Percentiles rank a stretch among this genome's conserved stretches.
Evolutionary conservation across 257 asterid genomes (phyloP).

Genomic region (Solanum clarkiae): DNA sequence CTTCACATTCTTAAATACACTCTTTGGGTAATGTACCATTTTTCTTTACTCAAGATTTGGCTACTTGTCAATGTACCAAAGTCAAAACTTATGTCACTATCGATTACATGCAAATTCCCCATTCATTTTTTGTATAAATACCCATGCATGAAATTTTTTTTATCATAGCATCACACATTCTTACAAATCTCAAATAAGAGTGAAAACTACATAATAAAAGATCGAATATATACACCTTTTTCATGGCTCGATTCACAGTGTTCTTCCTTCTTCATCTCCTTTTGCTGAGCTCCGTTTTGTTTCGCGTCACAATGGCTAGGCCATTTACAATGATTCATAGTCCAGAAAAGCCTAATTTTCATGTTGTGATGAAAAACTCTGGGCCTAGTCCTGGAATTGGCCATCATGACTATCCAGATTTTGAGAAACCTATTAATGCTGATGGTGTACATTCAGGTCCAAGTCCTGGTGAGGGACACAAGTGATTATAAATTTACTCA

Average conservation of each 20-base stretch:
- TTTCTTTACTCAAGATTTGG: not conserved
- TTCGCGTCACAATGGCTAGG: not conserved
- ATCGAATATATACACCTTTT: not conserved
- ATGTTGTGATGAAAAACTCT: not conserved
- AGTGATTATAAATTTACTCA: not conserved
- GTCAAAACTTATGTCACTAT: not conserved
- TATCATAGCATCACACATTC: not conserved
- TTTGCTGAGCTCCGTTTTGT: not conserved
- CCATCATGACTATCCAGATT: not conserved
- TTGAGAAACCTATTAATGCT: not conserved
- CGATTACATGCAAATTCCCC: not conserved
- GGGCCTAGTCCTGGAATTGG: slow-evolving; percentile 17
- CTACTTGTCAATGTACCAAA: not conserved
- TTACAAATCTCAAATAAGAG: not conserved
- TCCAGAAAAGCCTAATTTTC: not conserved
- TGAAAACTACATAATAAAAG: not conserved
- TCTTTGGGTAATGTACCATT: not conserved
- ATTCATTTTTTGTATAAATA: not conserved
- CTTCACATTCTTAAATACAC: slow-evolving; percentile 3
- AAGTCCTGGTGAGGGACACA: not conserved
- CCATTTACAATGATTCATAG: not conserved
- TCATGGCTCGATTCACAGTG: not conserved
- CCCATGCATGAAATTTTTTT: not conserved
- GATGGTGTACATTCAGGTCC: too few relatives aligned
- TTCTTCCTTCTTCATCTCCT: not conserved